Evolutionary conservation across 2,329 filamentous ascomycete genomes (phyloP).

Genomic region (Rhynchosporium graminicola): DNA sequence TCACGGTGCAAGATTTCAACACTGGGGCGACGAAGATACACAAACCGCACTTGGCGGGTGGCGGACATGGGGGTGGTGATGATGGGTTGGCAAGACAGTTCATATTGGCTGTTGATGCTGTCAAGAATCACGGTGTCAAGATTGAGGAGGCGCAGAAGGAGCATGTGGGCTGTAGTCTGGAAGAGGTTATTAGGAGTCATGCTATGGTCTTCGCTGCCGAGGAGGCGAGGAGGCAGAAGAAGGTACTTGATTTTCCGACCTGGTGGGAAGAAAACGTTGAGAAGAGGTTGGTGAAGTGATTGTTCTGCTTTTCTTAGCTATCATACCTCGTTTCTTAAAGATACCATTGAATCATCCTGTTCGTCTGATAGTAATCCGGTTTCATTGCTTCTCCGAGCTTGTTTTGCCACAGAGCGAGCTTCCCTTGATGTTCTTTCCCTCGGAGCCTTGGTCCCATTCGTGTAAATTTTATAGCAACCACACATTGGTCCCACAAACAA

Average conservation of each 20-base stretch:
- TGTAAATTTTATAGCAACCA: no score
- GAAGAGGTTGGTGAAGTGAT: conserved; percentile 25
- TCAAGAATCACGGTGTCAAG: conserved; percentile 68
- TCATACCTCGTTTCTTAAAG: no score
- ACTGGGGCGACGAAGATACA: conserved; percentile 54
- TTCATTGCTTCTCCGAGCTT: no score
- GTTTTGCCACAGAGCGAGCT: no score
- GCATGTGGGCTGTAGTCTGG: conserved; percentile 78
- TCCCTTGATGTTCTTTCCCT: no score
- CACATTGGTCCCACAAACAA: no score
- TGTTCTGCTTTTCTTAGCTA: no score
- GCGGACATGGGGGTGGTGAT: conserved; percentile 77
- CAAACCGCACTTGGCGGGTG: conserved; percentile 59
- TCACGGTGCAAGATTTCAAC: conserved; percentile 73
- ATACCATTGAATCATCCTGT: no score
- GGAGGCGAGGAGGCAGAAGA: conserved; percentile 70
- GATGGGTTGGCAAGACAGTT: conserved; percentile 80
- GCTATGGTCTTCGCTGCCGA: conserved; percentile 94
- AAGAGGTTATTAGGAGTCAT: conserved; percentile 87
- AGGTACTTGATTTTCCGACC: conserved; percentile 70
- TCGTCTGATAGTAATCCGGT: no score
- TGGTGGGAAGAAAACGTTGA: conserved; percentile 71
- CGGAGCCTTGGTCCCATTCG: no score
- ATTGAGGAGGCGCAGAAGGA: conserved; percentile 72
- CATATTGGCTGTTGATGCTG: conserved; percentile 75